A percentile compares a stretch with the other conserved stretches of the same genome.
phyloP scores from a whole-genome alignment of 805 yeast species.

The Monosporozyma servazzii region DNA sequence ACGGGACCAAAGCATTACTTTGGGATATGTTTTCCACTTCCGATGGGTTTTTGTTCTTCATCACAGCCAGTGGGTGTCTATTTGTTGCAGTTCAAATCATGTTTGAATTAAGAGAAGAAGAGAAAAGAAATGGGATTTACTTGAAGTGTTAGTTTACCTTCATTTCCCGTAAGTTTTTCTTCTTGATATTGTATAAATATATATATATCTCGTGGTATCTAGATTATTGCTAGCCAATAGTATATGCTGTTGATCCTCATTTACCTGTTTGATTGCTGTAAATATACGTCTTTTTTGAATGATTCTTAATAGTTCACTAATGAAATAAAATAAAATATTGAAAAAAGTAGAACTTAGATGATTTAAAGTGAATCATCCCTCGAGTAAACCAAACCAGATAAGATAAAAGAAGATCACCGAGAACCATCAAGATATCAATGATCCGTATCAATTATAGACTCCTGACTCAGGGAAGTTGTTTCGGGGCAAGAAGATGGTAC shows the following conservation, averaged over 20 bases:
- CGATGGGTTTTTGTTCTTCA: constrained; percentile 55
- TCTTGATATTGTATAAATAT: neutral
- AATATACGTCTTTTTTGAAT: no score
- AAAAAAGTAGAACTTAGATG: neutral
- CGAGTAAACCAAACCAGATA: neutral
- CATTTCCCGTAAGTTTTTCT: no score
- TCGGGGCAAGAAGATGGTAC: neutral
- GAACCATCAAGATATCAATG: neutral
- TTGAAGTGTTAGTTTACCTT: constrained; percentile 47
- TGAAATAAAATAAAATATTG: neutral
- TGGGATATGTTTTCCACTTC: constrained; percentile 63
- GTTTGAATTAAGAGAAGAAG: constrained; percentile 87
- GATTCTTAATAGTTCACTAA: neutral
- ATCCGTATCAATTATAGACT: constrained; percentile 6
- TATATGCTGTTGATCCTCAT: neutral
- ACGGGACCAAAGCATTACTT: constrained; percentile 64
- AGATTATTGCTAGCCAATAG: neutral
- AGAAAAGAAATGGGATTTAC: constrained; percentile 72
- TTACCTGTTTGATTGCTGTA: neutral
- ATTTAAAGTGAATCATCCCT: neutral
- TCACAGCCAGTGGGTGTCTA: constrained; percentile 52
- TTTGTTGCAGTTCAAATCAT: constrained; percentile 85
- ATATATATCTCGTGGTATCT: neutral
- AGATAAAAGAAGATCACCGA: neutral
- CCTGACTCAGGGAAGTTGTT: constrained; percentile 6